phyloP scores from a whole-genome alignment of 306 rosid species.

The Quercus variabilis region DNA sequence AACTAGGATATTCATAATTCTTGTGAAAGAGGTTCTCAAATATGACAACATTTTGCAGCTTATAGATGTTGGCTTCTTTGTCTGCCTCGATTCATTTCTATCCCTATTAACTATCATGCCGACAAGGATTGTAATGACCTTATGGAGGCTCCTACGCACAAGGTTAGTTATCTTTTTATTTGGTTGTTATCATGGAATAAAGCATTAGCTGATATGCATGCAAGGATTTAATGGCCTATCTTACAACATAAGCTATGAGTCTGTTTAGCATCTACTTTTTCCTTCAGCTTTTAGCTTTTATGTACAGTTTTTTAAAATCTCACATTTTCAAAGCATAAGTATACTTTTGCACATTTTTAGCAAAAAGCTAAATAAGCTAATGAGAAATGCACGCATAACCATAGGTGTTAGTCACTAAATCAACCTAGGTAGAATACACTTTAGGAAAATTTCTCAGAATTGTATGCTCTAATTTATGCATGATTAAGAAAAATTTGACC shows the following conservation, averaged over 20 bases:
- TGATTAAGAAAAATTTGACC: not conserved
- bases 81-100: slow-evolving; percentile 95
- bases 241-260: not conserved
- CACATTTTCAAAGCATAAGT: not conserved
- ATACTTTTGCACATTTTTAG: not conserved
- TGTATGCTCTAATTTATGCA: not conserved
- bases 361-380: not conserved
- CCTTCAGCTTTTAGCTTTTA: too few relatives aligned
- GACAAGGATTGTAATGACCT: slow-evolving; percentile 63
- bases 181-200: slow-evolving; percentile 12
- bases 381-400: not conserved
- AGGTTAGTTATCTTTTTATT: slow-evolving; percentile 56
- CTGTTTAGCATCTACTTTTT: too few relatives aligned
- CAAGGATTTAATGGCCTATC: slow-evolving; percentile 12
- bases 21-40: slow-evolving; percentile 28
- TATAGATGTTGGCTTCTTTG: slow-evolving; percentile 92
- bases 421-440: not conserved
- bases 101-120: slow-evolving; percentile 97
- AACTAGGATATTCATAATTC: slow-evolving; percentile 14
- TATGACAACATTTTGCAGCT: slow-evolving; percentile 68
- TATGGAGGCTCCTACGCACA: slow-evolving; percentile 70
- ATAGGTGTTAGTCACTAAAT: not conserved
- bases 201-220: slow-evolving; percentile 19
- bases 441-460: not conserved
- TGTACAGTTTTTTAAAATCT: too few relatives aligned